Conservation (phyloP, 2,329 filamentous ascomycete genomes). For the Myriangium duriaei region DNA sequence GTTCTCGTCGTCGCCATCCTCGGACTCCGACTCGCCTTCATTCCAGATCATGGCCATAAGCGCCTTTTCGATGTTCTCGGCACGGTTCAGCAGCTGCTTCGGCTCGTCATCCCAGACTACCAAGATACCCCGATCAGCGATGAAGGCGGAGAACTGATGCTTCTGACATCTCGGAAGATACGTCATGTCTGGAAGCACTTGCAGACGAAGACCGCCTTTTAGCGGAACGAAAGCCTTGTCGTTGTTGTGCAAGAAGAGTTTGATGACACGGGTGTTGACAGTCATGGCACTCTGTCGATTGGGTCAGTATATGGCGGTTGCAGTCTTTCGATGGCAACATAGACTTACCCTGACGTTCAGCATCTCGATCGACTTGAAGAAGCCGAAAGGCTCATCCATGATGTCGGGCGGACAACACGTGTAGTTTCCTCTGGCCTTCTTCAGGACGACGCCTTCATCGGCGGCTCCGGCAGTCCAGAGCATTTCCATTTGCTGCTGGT, state of each 20-base stretch:
- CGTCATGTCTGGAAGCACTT: slow-evolving; percentile 47
- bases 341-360: slow-evolving; percentile 44
- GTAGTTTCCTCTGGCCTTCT: slow-evolving; percentile 39
- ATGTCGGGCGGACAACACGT: slow-evolving; percentile 39
- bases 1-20: slow-evolving; percentile 31
- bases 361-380: slow-evolving; percentile 37
- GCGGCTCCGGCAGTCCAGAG: slow-evolving; percentile 36
- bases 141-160: slow-evolving; percentile 54
- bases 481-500: slow-evolving; percentile 47
- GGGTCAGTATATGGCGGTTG: too few relatives aligned
- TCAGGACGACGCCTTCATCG: slow-evolving; percentile 45
- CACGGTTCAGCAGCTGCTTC: slow-evolving; percentile 41
- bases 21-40: slow-evolving; percentile 26
- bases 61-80: slow-evolving; percentile 38
- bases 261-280: slow-evolving; percentile 51
- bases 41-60: slow-evolving; percentile 50
- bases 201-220: slow-evolving; percentile 44
- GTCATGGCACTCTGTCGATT: slow-evolving; percentile 57
- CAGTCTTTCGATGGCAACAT: too few relatives aligned
- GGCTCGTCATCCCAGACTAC: slow-evolving; percentile 54
- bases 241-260: slow-evolving; percentile 43
- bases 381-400: slow-evolving; percentile 31
- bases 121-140: slow-evolving; percentile 45
- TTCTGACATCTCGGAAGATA: slow-evolving; percentile 48
- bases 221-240: slow-evolving; percentile 46